These are phyloP conservation scores for Hansenula anomala DNA, from an alignment of 1,139 yeast species.

Conservation along the genomic window DNA sequence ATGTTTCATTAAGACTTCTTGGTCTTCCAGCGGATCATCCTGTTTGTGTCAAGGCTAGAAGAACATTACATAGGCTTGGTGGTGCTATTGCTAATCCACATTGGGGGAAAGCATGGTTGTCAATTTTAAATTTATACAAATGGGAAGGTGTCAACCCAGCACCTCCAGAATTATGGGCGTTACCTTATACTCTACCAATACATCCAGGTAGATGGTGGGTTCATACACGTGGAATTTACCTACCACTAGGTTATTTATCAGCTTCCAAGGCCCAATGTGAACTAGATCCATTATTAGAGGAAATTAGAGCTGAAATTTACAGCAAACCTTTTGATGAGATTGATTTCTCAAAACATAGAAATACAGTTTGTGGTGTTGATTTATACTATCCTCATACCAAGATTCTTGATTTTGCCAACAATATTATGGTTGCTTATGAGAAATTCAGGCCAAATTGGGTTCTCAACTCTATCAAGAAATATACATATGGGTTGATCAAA, in stretches of 20 bases:
- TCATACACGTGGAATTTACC: slow-evolving; percentile 88
- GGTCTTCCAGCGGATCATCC: slow-evolving; percentile 75
- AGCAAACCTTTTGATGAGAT: slow-evolving; percentile 58
- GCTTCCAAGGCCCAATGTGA: slow-evolving; percentile 53
- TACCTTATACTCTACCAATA: slow-evolving; percentile 76
- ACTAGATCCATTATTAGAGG: slow-evolving; percentile 57
- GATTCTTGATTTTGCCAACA: slow-evolving; percentile 60
- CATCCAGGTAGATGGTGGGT: slow-evolving; percentile 99
- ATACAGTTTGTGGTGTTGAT: slow-evolving; percentile 88
- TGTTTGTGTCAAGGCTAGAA: slow-evolving; percentile 75
- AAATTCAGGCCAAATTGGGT: slow-evolving; percentile 76
- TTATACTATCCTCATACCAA: slow-evolving; percentile 88
- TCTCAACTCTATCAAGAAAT: slow-evolving; percentile 44
- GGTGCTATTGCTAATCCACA: slow-evolving; percentile 92
- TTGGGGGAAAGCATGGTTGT: slow-evolving; percentile 96
- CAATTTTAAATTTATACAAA: slow-evolving; percentile 71
- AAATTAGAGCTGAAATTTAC: slow-evolving; percentile 76
- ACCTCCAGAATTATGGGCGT: slow-evolving; percentile 90
- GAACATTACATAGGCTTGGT: slow-evolving; percentile 65
- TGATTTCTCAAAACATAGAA: slow-evolving; percentile 66
- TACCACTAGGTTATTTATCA: slow-evolving; percentile 81
- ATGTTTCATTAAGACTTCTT: slow-evolving; percentile 68
- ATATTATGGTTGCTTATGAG: slow-evolving; percentile 58
- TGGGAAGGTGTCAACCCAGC: slow-evolving; percentile 99
- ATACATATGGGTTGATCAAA: slow-evolving; percentile 57